A percentile compares a stretch with the other conserved stretches of the same genome.
Conservation (phyloP, 1,284 basidiomycete genomes). For the Naganishia cerealis region DNA sequence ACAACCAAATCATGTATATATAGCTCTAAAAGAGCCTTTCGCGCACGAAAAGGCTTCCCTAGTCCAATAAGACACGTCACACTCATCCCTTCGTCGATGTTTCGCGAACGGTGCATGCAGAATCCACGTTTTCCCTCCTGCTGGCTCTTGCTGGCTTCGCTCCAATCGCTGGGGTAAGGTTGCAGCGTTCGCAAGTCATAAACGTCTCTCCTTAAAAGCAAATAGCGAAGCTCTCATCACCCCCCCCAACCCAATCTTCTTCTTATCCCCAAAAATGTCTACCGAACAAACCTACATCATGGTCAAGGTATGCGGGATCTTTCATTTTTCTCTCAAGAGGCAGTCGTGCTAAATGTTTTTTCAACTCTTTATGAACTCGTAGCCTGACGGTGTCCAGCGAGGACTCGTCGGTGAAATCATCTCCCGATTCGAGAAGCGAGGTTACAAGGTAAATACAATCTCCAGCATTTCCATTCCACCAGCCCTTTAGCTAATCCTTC, state of each 20-base stretch:
- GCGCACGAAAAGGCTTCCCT: background rate
- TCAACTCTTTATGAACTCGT: conserved; percentile 24
- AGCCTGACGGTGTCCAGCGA: conserved; percentile 97
- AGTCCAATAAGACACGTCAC: conserved; percentile 7
- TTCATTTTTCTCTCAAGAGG: background rate
- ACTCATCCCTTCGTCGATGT: conserved; percentile 1
- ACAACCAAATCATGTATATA: too few species aligned
- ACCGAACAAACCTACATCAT: conserved; percentile 60
- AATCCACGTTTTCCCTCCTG: conserved; percentile 13
- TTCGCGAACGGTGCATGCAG: conserved; percentile 21
- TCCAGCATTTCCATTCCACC: background rate
- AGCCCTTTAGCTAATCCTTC: background rate
- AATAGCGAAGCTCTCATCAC: background rate
- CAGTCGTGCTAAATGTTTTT: background rate
- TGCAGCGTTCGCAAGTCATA: background rate
- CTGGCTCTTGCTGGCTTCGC: background rate
- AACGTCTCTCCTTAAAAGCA: background rate
- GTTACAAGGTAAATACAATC: conserved; percentile 67
- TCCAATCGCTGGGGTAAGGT: conserved; percentile 29
- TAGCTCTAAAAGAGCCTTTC: background rate
- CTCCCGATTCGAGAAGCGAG: conserved; percentile 87
- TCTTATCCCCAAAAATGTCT: conserved; percentile 49
- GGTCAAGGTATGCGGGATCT: conserved; percentile 50
- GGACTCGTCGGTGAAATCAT: conserved; percentile 92
- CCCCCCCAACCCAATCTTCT: background rate